Percentiles rank a stretch among this genome's conserved stretches.
Conservation (phyloP, 306 rosid genomes). For the Lagenaria siceraria region DNA sequence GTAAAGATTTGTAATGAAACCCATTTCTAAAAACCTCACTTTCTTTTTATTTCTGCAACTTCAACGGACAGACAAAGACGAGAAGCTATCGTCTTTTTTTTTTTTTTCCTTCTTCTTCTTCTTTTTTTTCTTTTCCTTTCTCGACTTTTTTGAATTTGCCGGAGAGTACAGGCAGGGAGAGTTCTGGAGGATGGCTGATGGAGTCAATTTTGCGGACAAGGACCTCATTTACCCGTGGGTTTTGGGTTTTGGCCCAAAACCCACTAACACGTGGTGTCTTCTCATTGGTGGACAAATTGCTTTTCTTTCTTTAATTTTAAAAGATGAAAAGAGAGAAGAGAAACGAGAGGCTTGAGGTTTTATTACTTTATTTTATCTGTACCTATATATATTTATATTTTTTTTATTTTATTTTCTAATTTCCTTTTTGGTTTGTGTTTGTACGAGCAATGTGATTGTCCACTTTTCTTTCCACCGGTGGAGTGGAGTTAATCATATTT, state of each 20-base stretch:
- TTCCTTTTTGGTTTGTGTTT: too few species aligned
- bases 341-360: background rate
- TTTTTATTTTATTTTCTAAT: too few species aligned
- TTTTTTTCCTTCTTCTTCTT: background rate
- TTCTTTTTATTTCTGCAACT: background rate
- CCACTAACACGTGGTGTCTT: background rate
- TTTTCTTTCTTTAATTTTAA: background rate
- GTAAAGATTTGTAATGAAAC: conserved; percentile 18
- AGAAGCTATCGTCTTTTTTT: background rate
- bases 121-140: background rate
- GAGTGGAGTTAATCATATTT: background rate
- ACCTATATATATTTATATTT: too few species aligned
- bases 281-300: background rate
- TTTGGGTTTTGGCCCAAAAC: background rate
- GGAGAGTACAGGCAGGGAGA: too few species aligned
- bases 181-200: background rate
- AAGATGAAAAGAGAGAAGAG: background rate
- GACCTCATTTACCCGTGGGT: background rate
- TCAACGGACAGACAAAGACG: background rate
- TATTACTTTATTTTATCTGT: background rate
- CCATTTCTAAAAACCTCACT: conserved; percentile 17
- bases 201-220: background rate
- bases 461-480: background rate
- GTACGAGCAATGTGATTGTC: background rate
- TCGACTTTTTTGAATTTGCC: too few species aligned